phyloP scores from a whole-genome alignment of 75 land plant genomes.

The Sequoia sempervirens region DNA sequence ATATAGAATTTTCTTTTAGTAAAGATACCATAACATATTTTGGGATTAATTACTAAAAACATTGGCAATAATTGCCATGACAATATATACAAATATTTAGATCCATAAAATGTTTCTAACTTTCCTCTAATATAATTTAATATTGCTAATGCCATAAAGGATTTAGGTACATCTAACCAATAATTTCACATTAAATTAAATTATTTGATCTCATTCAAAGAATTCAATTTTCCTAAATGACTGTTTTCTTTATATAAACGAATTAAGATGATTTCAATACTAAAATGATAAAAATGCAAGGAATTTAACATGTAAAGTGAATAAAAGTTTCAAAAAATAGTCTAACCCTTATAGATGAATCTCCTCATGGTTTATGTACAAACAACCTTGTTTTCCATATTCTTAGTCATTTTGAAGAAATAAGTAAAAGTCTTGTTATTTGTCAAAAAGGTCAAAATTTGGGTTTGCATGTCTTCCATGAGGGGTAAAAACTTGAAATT shows the following conservation, averaged over 20 bases:
- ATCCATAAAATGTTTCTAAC: background rate
- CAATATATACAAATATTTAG: background rate
- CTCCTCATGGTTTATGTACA: background rate
- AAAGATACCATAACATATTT: background rate
- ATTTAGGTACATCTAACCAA: too few relatives aligned
- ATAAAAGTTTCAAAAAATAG: background rate
- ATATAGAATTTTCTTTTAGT: background rate
- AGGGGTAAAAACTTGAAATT: too few relatives aligned
- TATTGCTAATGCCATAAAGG: background rate
- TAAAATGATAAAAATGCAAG: background rate
- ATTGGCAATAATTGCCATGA: background rate
- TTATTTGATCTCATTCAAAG: too few relatives aligned
- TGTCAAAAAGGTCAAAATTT: too few relatives aligned
- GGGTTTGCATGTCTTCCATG: too few relatives aligned
- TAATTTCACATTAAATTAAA: too few relatives aligned
- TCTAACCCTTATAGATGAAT: background rate
- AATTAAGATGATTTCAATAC: background rate
- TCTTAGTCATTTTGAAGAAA: too few relatives aligned
- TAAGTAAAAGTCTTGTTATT: too few relatives aligned
- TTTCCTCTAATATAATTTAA: background rate
- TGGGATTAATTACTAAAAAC: background rate
- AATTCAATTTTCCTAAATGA: too few relatives aligned
- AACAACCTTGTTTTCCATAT: background rate
- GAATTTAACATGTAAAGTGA: background rate
- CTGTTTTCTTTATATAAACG: too few relatives aligned